Base-by-base conservation (phyloP, 1,139 yeast species). In the Kurtzmaniella natalensis region DNA sequence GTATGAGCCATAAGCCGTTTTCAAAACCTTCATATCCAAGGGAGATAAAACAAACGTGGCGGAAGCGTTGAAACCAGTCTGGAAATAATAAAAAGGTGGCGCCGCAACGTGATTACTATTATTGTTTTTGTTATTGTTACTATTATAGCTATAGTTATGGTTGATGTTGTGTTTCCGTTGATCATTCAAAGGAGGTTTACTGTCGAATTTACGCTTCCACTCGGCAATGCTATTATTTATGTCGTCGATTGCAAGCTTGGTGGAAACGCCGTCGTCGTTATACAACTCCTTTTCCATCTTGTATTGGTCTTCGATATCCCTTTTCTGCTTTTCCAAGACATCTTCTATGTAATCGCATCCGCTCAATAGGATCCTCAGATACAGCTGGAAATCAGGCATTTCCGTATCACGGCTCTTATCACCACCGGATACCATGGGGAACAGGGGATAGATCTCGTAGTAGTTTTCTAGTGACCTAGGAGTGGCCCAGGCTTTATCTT, bases 1-100 rank as follows among this genome's bases (percentile, higher is more conserved):
- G 48, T 83, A 89, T 13, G 68, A 64, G 5, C 77, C 78, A 57
- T 76, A 87, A 5, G 81, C 72, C 1, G 77, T 57, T 40, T 76
- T 73, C 40, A 92, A 61, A 9, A 92, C 78, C 39, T 81, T 81
- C 32, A 85, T 73, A 50, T 92, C 98, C 31, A 92, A 61, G 2
- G 89, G 80, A 0, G 95, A 78, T 16, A 89, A 61, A 28, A 85
- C 82, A 53, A 64, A 87, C 20, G 76, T 73, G 5, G 81, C 71
- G 3, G 77, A 64, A 0, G 92, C 71, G 43, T 77, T 75, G 55
- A 81, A 82, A 0, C 81, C 79, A 0, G 95, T 81, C 50, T 87
- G 89, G 51, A 81, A 86, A 47, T 76, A 81, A 40, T 50, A 66
- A 31, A 48, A 54, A 3, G 49, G 24, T 19, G 34, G 7, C 5